Evolutionary conservation across 23 red algal genomes (phyloP), one percentile per base, ranked within the genome.

Genomic region (Agarophyton chilense): DNA sequence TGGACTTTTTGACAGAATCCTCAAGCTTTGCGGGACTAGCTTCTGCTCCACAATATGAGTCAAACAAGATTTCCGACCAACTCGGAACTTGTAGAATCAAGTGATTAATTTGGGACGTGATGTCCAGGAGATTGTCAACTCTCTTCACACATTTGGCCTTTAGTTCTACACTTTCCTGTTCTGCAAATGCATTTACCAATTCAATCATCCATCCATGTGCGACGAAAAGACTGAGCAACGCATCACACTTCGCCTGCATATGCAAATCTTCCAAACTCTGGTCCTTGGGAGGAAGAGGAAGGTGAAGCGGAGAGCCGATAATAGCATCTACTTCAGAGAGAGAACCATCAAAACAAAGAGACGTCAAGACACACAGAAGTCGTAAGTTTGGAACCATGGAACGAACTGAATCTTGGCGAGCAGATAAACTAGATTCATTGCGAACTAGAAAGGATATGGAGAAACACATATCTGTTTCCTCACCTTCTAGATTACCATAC

Each of bases 191-290:
- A 36, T 91, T 91, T n/a, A 91, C 45, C 31, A 91, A 76, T 73
- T 91, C 88, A 42, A 91, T 76, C 32, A 91, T 40, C 88, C 88
- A 91, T 51, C 76, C 88, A 52, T 91, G 77, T 12, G 76, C 88
- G 26, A 74, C 51, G 45, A 91, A 91, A n/a, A 91, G 63, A 82
- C 64, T 82, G 13, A 82, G 25, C 54, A 91, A 61, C 24, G 74
- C 32, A 35, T 82, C 77, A 29, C n/a, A 21, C 38, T 72, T 81
- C 33, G 76, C 88, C 45, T 50, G 31, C 19, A 32, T 55, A 34
- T 39, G 35, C 29, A 91, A 39, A 19, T 82, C 76, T 42, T 44
- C 76, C 9, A 91, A 51, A 42, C 63, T 46, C 32, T 82, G 39
- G 16, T 60, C 65, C 10, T 54, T 19, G 25, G 73, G 40, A 17